A percentile compares a stretch with the other conserved stretches of the same genome.
phyloP scores from a whole-genome alignment of 306 rosid genomes.

The Lotus japonicus region DNA sequence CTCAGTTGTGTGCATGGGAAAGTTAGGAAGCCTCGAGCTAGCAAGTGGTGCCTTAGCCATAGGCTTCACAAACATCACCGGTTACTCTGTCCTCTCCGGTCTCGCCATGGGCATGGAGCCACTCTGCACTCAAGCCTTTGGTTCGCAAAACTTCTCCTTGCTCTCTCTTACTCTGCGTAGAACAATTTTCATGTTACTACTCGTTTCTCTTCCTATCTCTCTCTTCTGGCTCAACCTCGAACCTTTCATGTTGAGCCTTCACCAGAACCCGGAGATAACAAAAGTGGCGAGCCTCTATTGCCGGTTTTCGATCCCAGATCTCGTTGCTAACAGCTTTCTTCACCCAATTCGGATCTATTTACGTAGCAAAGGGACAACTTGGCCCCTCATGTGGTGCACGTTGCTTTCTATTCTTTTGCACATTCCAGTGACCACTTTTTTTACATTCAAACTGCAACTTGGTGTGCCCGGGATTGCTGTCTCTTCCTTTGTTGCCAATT shows the following conservation, averaged over 20 bases:
- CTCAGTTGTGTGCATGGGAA: slow-evolving; percentile 69
- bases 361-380: slow-evolving; percentile 59
- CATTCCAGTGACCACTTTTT: slow-evolving; percentile 47
- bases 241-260: slow-evolving; percentile 56
- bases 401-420: slow-evolving; percentile 48
- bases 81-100: slow-evolving; percentile 68
- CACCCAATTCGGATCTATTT: slow-evolving; percentile 69
- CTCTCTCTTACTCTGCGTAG: slow-evolving; percentile 47
- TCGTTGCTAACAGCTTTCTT: slow-evolving; percentile 58
- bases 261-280: slow-evolving; percentile 54
- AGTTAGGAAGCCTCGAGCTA: slow-evolving; percentile 62
- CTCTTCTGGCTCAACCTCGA: slow-evolving; percentile 67
- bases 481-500: slow-evolving; percentile 55
- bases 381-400: slow-evolving; percentile 74
- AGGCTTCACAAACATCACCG: slow-evolving; percentile 78
- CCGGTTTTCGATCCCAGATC: slow-evolving; percentile 68
- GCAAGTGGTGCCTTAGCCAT: slow-evolving; percentile 76
- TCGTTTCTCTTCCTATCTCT: slow-evolving; percentile 54
- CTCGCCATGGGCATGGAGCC: slow-evolving; percentile 85
- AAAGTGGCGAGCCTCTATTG: slow-evolving; percentile 60
- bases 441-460: slow-evolving; percentile 62
- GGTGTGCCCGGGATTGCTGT: slow-evolving; percentile 70
- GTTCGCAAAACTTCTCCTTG: slow-evolving; percentile 49
- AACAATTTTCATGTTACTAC: slow-evolving; percentile 48
- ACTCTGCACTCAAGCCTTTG: slow-evolving; percentile 65